Evolutionary conservation across 345 rosid genomes (phyloP), one percentile per base, ranked within the genome.

Genomic region (Ceriops decandra): DNA sequence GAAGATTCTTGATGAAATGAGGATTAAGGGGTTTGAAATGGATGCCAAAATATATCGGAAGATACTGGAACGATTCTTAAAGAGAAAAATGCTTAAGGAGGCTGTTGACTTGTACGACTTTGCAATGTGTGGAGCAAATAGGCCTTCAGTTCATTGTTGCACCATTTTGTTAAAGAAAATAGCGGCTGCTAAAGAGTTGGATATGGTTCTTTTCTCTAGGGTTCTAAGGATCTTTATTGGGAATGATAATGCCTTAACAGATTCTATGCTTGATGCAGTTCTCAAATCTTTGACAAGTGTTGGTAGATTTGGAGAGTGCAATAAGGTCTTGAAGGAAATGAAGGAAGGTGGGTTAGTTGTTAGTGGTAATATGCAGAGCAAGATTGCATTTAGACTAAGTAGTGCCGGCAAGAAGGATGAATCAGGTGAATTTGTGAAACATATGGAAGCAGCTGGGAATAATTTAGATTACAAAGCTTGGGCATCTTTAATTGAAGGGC

Each of bases 1-100:
- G 88, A 88, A 88, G 70, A 73, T 90, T 70, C 60, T 86, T 11
- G 81, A 82, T 62, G 98, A 92, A 73, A 87, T 92, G 90, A 86
- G 77, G 71, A 74, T 57, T 62, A 76, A 70, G 10, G 90, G 91
- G 32, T 82, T 73, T 74, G 89, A 87, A 76, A 80, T 92, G 89
- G 91, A 87, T 30, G 68, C 38, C 66, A 92, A 85, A 62, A 90
- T 98, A 16, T 90, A 66, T 67, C 78, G 21, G 63, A 80, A 64
- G 70, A 88, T 87, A 72, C 79, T 76, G 7, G 81, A 73, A 46
- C 83, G 84, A 64, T 92, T 92, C 71, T 64, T 81, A 56, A 84
- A 86, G 69, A 82, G 84, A 74, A 92, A 82, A 66, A 81, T 90
- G 93, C 59, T 82, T 15, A 76, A 80, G 79, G 99, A 95, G 31